Conservation (phyloP, 805 yeast species). For the Teunomyces pallodes region DNA sequence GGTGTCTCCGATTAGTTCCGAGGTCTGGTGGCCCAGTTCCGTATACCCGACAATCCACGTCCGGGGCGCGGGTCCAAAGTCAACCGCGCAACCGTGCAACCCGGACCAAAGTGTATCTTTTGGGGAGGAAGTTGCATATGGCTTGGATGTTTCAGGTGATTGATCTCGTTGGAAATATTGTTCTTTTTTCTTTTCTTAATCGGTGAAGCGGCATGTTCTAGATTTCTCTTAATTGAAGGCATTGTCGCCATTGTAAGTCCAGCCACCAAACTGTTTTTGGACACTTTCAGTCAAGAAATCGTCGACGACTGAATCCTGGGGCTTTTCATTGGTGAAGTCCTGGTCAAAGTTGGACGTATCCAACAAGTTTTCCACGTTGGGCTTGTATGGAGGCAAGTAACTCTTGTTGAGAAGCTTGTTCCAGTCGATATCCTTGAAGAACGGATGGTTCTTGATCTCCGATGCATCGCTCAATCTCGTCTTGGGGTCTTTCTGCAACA, state of each 20-base stretch:
- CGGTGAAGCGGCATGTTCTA: too few relatives aligned
- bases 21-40: too few relatives aligned
- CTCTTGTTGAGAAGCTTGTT: constrained; percentile 74
- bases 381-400: constrained; percentile 94
- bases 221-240: constrained; percentile 9
- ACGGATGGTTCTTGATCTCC: constrained; percentile 79
- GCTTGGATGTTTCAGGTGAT: too few relatives aligned
- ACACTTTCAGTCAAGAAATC: constrained; percentile 89
- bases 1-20: too few relatives aligned
- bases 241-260: constrained; percentile 85
- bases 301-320: constrained; percentile 93
- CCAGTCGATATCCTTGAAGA: constrained; percentile 92
- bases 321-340: constrained; percentile 88
- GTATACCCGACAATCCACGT: too few relatives aligned
- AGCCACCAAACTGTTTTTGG: constrained; percentile 98
- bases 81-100: too few relatives aligned
- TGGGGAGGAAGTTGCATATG: too few relatives aligned
- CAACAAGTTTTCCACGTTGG: constrained; percentile 77
- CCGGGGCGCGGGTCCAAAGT: too few relatives aligned
- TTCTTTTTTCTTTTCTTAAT: too few relatives aligned
- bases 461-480: constrained; percentile 78
- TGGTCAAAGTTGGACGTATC: constrained; percentile 94
- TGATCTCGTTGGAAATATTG: too few relatives aligned
- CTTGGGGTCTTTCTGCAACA: constrained; percentile 82
- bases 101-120: too few relatives aligned